Evolutionary conservation across 2,329 filamentous ascomycete genomes (phyloP).

Genomic region (Fusarium vanettenii): DNA sequence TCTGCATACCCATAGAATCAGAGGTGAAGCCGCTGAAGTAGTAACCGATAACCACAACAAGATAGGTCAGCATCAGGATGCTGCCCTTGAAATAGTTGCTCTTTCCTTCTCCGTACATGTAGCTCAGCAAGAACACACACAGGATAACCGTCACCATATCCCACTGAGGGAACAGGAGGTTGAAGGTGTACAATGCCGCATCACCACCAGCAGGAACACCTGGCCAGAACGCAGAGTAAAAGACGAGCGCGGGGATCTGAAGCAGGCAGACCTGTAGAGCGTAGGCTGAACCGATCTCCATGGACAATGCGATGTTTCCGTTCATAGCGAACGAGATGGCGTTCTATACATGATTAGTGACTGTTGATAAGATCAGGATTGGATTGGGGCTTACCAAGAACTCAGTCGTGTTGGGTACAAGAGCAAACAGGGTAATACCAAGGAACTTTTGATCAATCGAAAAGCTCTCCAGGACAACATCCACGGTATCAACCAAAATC

Average conservation of each 20-base stretch:
- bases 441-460: constrained; percentile 97
- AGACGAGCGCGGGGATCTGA: constrained; percentile 91
- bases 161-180: constrained; percentile 97
- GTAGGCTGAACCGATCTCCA: constrained; percentile 99
- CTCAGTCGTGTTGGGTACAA: constrained; percentile 98
- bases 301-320: constrained; percentile 96
- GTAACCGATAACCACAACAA: constrained; percentile 92
- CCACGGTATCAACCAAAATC: constrained; percentile 95
- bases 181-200: constrained; percentile 74
- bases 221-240: constrained; percentile 85
- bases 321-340: constrained; percentile 99
- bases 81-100: constrained; percentile 99
- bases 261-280: constrained; percentile 95
- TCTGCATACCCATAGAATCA: constrained; percentile 56
- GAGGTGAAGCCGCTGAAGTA: constrained; percentile 77
- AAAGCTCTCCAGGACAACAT: constrained; percentile 91
- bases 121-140: constrained; percentile 94
- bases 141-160: constrained; percentile 98
- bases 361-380: not conserved
- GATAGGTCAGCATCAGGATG: constrained; percentile 90
- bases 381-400: constrained; percentile 76
- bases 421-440: constrained; percentile 93
- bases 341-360: constrained; percentile 67
- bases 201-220: constrained; percentile 52
- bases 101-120: constrained; percentile 98